Conservation (phyloP, 176 grass and related monocot genomes). For the Juncus effusus region DNA sequence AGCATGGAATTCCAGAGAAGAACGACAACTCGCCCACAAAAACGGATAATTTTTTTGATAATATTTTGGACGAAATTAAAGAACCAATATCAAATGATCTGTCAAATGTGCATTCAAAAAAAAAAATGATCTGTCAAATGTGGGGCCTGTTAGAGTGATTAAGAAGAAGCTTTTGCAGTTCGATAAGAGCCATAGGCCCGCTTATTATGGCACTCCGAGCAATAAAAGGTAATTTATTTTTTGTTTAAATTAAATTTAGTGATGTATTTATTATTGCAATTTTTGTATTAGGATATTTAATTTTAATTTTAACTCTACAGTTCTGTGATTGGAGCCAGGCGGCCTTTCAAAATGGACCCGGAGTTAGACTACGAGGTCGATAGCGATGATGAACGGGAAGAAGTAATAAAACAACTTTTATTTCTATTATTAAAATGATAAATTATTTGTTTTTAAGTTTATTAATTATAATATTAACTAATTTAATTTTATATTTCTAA, state of each 20-base stretch:
- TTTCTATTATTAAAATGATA: background rate
- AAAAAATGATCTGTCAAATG: too few relatives aligned
- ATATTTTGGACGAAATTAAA: slow-evolving; percentile 56
- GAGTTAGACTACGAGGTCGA: slow-evolving; percentile 90
- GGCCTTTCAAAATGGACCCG: slow-evolving; percentile 83
- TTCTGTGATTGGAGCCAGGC: slow-evolving; percentile 61
- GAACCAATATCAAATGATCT: slow-evolving; percentile 36
- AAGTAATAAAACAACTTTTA: slow-evolving; percentile 37
- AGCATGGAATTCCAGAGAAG: slow-evolving; percentile 36
- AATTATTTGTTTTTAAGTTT: background rate
- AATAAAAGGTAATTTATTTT: slow-evolving; percentile 62
- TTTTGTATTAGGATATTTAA: background rate
- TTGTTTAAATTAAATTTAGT: slow-evolving; percentile 14
- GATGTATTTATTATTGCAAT: slow-evolving; percentile 7
- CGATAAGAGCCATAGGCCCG: slow-evolving; percentile 86
- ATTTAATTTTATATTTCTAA: background rate
- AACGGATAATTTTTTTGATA: slow-evolving; percentile 43
- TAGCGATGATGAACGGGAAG: slow-evolving; percentile 99
- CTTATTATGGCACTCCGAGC: slow-evolving; percentile 84
- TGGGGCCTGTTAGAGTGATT: slow-evolving; percentile 26
- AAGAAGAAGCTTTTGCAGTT: slow-evolving; percentile 85
- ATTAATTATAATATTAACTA: background rate
- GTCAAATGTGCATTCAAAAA: too few relatives aligned
- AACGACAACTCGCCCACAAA: slow-evolving; percentile 32
- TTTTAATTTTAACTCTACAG: slow-evolving; percentile 31